These are phyloP conservation scores for Nakataea oryzae DNA, from an alignment of 2,329 filamentous ascomycete species.

Conservation along the genomic window DNA sequence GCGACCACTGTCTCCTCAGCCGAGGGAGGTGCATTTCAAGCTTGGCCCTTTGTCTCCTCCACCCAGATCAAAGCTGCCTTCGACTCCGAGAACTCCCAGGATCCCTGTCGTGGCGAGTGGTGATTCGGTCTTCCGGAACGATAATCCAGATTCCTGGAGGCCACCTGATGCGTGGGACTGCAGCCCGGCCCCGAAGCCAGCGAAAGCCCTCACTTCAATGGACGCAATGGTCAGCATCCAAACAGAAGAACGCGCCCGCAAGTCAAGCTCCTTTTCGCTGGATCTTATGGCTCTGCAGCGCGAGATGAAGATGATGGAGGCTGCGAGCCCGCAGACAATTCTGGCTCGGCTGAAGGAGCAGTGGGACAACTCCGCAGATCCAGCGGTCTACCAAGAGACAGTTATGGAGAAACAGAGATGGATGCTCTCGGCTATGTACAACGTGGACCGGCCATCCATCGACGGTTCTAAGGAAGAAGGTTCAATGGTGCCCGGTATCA, in stretches of 20 bases:
- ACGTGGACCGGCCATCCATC: conserved; percentile 24
- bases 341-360: conserved; percentile 44
- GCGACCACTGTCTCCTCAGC: background rate
- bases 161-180: conserved; percentile 32
- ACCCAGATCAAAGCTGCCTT: background rate
- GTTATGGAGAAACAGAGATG: conserved; percentile 30
- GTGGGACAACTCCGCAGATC: conserved; percentile 36
- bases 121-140: conserved; percentile 15
- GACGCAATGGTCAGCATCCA: conserved; percentile 1
- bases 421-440: conserved; percentile 30
- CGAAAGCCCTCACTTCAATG: background rate
- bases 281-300: conserved; percentile 32
- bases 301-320: conserved; percentile 44
- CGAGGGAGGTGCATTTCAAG: background rate
- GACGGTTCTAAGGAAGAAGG: conserved; percentile 3
- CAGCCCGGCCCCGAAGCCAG: conserved; percentile 14
- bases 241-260: conserved; percentile 5
- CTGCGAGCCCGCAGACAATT: conserved; percentile 37
- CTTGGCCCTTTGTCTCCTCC: background rate
- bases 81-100: background rate
- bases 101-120: conserved; percentile 11
- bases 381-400: conserved; percentile 38
- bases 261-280: conserved; percentile 14
- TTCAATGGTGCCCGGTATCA: conserved; percentile 1
- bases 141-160: conserved; percentile 32